Evolutionary conservation across 352 stramenopile species (phyloP).

Genomic region (Pythium aristosporum): DNA sequence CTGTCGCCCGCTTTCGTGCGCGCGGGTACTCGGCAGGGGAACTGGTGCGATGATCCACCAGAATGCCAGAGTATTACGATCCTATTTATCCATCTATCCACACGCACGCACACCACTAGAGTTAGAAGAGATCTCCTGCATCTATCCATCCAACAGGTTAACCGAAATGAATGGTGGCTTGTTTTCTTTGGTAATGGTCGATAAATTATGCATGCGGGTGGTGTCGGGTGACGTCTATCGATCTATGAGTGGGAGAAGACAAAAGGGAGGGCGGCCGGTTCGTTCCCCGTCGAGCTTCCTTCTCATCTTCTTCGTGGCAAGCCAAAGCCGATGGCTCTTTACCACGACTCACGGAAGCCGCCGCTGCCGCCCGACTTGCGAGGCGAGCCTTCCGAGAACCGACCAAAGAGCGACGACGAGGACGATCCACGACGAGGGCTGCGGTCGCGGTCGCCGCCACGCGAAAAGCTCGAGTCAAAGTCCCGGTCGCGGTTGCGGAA

Average conservation of each 20-base stretch:
- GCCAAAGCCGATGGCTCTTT: slow-evolving; percentile 20
- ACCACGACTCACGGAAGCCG: slow-evolving; percentile 29
- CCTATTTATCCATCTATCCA: too few relatives aligned
- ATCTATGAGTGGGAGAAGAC: slow-evolving; percentile 1
- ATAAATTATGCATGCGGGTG: slow-evolving; percentile 31
- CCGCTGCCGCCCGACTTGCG: slow-evolving; percentile 23
- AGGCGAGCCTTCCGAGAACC: slow-evolving; percentile 23
- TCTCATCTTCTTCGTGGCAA: slow-evolving; percentile 9
- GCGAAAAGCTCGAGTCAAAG: slow-evolving; percentile 52
- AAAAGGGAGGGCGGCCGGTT: not conserved
- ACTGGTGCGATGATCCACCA: not conserved
- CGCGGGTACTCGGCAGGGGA: slow-evolving; percentile 26
- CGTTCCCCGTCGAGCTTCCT: slow-evolving; percentile 5
- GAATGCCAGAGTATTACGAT: not conserved
- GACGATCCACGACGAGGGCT: slow-evolving; percentile 21
- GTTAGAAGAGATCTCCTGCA: not conserved
- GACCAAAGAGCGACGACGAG: slow-evolving; percentile 31
- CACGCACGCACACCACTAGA: not conserved
- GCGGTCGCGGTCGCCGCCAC: slow-evolving; percentile 26
- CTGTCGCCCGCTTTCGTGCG: slow-evolving; percentile 8
- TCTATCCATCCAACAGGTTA: not conserved
- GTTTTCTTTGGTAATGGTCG: slow-evolving; percentile 9
- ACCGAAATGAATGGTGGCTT: slow-evolving; percentile 2
- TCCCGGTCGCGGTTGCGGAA: slow-evolving; percentile 34
- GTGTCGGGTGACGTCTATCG: slow-evolving; percentile 18